Base-by-base conservation (phyloP, 1,139 yeast species). In the Petasospora fabianii region DNA sequence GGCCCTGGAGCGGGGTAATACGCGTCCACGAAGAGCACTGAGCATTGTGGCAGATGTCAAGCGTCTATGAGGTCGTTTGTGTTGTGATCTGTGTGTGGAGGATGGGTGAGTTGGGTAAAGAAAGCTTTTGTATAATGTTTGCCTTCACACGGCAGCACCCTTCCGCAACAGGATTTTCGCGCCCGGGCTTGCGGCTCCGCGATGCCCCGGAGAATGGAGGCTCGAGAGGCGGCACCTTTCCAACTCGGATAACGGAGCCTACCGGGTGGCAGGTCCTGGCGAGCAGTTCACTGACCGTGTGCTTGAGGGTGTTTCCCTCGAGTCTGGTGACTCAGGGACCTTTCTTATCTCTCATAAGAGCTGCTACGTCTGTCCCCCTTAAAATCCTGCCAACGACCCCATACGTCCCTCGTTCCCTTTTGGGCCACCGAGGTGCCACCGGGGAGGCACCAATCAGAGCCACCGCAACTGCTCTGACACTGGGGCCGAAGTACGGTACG, bases 1-100 rank as follows among this genome's bases (percentile, higher is more conserved):
- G 28, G 47, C 32, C 39, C 53, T 50, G 21, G 53, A 16, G 36
- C 58, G 56, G 27, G 56, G 51, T 24, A 50, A 36, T 15, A 42
- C 30, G 32, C 45, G 43, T 30, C 51, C 49, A 38, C 50, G 50
- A 24, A 53, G 39, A 34, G 51, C 54, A 39, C 50, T 49, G 17
- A 54, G 51, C 58, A 54, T 54, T 16, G 24, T 41, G 44, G 19
- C 9, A 4, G 28, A 4, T 15, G 30, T 18, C 15, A 10, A n/a
- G 10, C 27, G 30, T 12, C 18, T 13, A 10, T 17, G 30, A 17
- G 12, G 12, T 11, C 28, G 5, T 12, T 22, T 22, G 26, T 20
- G 6, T 24, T 9, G 13, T 24, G 7, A 16, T 8, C 5, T 5
- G 28, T 26, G 15, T 22, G 27, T 12, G 14, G 32, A n/a, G 13